Evolutionary conservation across 768 basidiomycete genomes (phyloP), one percentile per base, ranked within the genome.

Genomic region (Solioccasus polychromus): DNA sequence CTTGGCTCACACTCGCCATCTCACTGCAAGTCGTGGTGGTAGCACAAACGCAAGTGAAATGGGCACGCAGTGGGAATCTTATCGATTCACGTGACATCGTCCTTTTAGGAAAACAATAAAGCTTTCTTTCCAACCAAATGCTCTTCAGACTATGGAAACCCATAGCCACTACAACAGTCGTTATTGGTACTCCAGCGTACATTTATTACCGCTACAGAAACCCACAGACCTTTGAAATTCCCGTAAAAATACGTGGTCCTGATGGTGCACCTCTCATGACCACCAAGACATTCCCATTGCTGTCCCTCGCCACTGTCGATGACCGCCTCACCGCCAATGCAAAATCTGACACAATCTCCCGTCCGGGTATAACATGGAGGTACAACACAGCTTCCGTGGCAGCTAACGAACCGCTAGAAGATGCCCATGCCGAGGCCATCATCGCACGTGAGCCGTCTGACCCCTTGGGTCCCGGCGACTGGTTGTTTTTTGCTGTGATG

Each of bases 391-490:
- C 90, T 15, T 78, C 75, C 26, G 71, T 98, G 28, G 73, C 88
- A 1, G 86, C 92, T 3, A 99, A 99, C 59, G 80, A 87, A 48
- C 90, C 92, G 8, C 83, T 96, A 41, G 96, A 99, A 67, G 96
- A 99, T 62, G 83, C 92, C 20, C 78, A 84, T 52, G 79, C 88
- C 4, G 75, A 77, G 48, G 80, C 83, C 45, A 71, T 92, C 50
- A 69, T 95, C 39, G 63, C 77, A 52, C 73, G 83, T 30, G 82
- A 88, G 57, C 69, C 68, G 3, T 68, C 77, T n/a, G 79, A 83
- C 53, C 72, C 77, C 9, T 72, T 77, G 3, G 72, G 72, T 0
- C 76, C 78, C 2, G 85, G 86, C 12, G 88, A 90, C 58, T 76
- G 87, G 48, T 71, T 92, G 34, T 88, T 95, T 67, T 93, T 92